A percentile compares a stretch with the other conserved stretches of the same genome.
phyloP scores from a whole-genome alignment of 2,329 filamentous ascomycete genomes.

The Beauveria medogensis region DNA sequence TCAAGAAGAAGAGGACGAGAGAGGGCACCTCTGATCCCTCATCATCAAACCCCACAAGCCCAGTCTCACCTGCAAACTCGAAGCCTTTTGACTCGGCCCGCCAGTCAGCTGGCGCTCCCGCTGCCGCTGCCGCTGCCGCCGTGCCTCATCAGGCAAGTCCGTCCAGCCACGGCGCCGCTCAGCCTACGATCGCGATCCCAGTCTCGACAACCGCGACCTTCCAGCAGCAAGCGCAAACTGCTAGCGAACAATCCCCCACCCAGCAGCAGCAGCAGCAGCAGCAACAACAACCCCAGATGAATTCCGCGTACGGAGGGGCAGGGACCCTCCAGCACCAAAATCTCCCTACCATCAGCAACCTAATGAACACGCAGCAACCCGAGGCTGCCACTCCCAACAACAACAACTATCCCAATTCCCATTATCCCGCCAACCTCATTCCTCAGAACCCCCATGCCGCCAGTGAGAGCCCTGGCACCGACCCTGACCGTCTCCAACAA shows the following conservation, averaged over 20 bases:
- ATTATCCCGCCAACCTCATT: conserved; percentile 22
- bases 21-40: conserved; percentile 69
- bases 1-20: conserved; percentile 98
- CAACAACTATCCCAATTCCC: conserved; percentile 15
- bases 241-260: conserved; percentile 15
- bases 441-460: conserved; percentile 19
- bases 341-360: conserved; percentile 72
- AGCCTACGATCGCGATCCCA: conserved; percentile 14
- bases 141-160: conserved; percentile 8
- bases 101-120: conserved; percentile 23
- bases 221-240: conserved; percentile 14
- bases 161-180: conserved; percentile 16
- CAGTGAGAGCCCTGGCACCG: conserved; percentile 30
- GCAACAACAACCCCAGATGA: conserved; percentile 13
- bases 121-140: background rate
- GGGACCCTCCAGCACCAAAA: conserved; percentile 51
- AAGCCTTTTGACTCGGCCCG: conserved; percentile 39
- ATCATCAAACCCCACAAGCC: conserved; percentile 56
- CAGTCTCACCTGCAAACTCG: conserved; percentile 46
- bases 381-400: conserved; percentile 14
- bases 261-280: conserved; percentile 15
- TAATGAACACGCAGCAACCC: conserved; percentile 60
- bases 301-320: conserved; percentile 14
- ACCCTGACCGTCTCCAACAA: conserved; percentile 29
- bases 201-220: conserved; percentile 4